Percentiles rank a stretch among this genome's conserved stretches.
phyloP scores from a whole-genome alignment of 1,139 yeast genomes.

The Candida freyschussii region DNA sequence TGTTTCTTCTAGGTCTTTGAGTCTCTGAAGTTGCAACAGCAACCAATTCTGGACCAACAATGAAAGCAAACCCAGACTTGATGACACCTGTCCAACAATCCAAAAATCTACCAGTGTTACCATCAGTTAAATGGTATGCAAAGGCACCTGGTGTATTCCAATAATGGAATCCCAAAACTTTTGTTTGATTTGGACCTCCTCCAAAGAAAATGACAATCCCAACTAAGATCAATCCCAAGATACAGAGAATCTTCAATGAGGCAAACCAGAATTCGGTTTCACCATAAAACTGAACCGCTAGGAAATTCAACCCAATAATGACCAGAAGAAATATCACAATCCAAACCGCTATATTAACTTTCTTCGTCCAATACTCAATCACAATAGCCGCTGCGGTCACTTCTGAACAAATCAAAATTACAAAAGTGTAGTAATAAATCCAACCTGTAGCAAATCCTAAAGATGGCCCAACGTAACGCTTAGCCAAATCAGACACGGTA shows the following conservation, averaged over 20 bases:
- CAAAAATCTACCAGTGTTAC: constrained; percentile 55
- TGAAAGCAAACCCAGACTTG: constrained; percentile 39
- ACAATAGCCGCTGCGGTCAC: constrained; percentile 74
- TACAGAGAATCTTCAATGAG: constrained; percentile 62
- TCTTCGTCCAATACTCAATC: constrained; percentile 73
- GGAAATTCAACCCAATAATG: constrained; percentile 56
- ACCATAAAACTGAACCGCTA: constrained; percentile 71
- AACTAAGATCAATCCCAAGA: constrained; percentile 64
- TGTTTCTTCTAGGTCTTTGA: constrained; percentile 61
- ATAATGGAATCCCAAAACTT: constrained; percentile 62
- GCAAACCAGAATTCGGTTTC: constrained; percentile 80
- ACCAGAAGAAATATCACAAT: constrained; percentile 57
- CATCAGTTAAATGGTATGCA: constrained; percentile 47
- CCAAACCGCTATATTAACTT: constrained; percentile 59
- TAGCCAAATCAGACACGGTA: constrained; percentile 53
- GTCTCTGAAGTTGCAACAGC: constrained; percentile 77
- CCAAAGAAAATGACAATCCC: constrained; percentile 79
- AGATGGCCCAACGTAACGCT: constrained; percentile 58
- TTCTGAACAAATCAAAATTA: constrained; percentile 73
- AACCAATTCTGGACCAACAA: constrained; percentile 57
- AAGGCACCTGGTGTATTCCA: constrained; percentile 59
- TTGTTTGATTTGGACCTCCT: constrained; percentile 70
- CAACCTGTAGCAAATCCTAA: constrained; percentile 73
- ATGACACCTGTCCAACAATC: constrained; percentile 40
- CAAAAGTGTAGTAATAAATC: constrained; percentile 73